A percentile compares a stretch with the other conserved stretches of the same genome.
phyloP scores from a whole-genome alignment of 2,329 filamentous ascomycete genomes.

The Phyllosticta paracitricarpa region DNA sequence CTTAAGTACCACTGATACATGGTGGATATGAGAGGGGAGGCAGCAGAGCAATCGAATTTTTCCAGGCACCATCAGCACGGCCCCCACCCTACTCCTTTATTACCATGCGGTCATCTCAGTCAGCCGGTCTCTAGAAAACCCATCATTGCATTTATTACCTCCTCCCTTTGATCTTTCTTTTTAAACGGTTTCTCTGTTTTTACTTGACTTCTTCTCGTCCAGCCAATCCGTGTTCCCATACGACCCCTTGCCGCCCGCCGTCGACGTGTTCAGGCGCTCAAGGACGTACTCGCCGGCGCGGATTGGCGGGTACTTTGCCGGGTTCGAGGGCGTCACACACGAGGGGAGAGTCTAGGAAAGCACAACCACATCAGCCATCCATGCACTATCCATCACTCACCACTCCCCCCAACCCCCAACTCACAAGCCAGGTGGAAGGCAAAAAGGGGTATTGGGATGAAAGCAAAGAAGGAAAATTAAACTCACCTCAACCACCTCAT shows the following conservation, averaged over 20 bases:
- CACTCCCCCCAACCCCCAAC: no score
- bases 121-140: no score
- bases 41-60: no score
- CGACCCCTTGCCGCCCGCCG: constrained; percentile 22
- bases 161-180: no score
- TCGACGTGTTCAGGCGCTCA: constrained; percentile 24
- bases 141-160: no score
- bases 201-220: neutral
- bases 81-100: no score
- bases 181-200: no score
- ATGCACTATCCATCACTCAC: neutral
- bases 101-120: no score
- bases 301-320: constrained; percentile 26
- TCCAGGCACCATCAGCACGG: no score
- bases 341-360: constrained; percentile 23
- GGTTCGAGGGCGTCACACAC: constrained; percentile 24
- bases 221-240: constrained; percentile 12
- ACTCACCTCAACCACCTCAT: constrained; percentile 25
- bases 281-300: constrained; percentile 31
- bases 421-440: no score
- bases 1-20: no score
- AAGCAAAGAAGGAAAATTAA: neutral
- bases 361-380: neutral
- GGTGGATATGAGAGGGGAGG: no score
- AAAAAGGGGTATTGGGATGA: neutral